phyloP scores from a whole-genome alignment of 2,329 filamentous ascomycete genomes.

The Dactylonectria estremocensis region DNA sequence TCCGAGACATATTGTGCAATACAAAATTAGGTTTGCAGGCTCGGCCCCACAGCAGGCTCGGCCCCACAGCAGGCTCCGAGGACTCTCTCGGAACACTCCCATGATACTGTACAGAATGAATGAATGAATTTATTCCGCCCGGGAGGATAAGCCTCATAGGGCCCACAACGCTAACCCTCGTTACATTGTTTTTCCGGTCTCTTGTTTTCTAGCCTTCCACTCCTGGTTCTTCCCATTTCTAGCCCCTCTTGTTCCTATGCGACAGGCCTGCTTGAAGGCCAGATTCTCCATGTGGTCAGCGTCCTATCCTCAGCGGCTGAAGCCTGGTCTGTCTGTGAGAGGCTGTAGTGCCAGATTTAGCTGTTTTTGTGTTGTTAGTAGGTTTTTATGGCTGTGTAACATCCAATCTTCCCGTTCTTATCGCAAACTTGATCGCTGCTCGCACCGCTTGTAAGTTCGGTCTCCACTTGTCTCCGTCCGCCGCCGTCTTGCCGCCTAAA shows the following conservation, averaged over 20 bases:
- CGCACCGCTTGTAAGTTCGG: constrained; percentile 16
- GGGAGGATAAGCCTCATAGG: not conserved
- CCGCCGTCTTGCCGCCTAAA: not conserved
- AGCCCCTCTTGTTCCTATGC: constrained; percentile 8
- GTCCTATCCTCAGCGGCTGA: constrained; percentile 26
- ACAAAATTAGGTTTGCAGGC: no score
- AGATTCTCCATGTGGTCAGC: constrained; percentile 26
- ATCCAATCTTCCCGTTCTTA: constrained; percentile 27
- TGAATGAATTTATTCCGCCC: constrained; percentile 3
- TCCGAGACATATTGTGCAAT: no score
- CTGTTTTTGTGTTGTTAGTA: constrained; percentile 6
- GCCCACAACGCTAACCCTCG: not conserved
- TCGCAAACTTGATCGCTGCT: no score
- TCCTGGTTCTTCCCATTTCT: constrained; percentile 1
- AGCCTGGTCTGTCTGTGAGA: not conserved
- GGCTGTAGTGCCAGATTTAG: not conserved
- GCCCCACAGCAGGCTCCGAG: no score
- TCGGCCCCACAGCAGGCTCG: no score
- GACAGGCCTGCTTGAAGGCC: constrained; percentile 27
- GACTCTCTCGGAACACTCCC: no score
- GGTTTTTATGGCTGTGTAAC: not conserved
- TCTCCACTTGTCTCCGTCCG: not conserved
- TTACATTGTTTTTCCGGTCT: not conserved
- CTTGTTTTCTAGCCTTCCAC: not conserved
- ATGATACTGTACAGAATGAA: not conserved